These are phyloP conservation scores for Coffea humblotiana DNA, from an alignment of 305 asterid genomes.

Conservation along the genomic window DNA sequence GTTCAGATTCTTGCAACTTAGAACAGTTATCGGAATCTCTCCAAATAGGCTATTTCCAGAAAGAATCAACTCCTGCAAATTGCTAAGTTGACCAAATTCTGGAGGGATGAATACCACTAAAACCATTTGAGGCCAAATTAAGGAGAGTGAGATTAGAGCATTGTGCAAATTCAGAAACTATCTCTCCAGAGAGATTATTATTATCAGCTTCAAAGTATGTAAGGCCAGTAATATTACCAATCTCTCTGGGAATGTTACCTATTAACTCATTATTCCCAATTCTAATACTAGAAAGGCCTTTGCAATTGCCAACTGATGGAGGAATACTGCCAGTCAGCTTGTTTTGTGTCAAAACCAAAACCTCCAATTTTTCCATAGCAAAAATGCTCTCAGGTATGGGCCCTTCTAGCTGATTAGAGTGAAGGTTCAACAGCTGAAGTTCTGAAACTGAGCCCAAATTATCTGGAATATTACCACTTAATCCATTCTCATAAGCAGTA, in stretches of 20 bases:
- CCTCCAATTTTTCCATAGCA: slow-evolving; percentile 60
- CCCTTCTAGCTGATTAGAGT: slow-evolving; percentile 78
- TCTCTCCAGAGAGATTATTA: slow-evolving; percentile 83
- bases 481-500: slow-evolving; percentile 88
- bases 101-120: slow-evolving; percentile 70
- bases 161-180: slow-evolving; percentile 64
- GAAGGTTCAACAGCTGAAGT: slow-evolving; percentile 75
- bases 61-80: slow-evolving; percentile 83
- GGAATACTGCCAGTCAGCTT: slow-evolving; percentile 59
- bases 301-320: slow-evolving; percentile 64
- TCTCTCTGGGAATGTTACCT: slow-evolving; percentile 67
- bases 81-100: slow-evolving; percentile 68
- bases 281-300: slow-evolving; percentile 71
- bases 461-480: slow-evolving; percentile 70
- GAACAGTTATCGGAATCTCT: slow-evolving; percentile 66
- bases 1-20: slow-evolving; percentile 59
- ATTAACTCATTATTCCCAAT: slow-evolving; percentile 73
- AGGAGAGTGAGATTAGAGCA: slow-evolving; percentile 83
- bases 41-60: slow-evolving; percentile 69
- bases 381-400: slow-evolving; percentile 80
- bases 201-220: slow-evolving; percentile 89
- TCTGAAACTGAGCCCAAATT: slow-evolving; percentile 59
- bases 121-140: slow-evolving; percentile 81
- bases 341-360: slow-evolving; percentile 83
- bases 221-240: slow-evolving; percentile 83